Evolutionary conservation across 1,284 basidiomycete genomes (phyloP).

Genomic region (Athelia psychrophila): DNA sequence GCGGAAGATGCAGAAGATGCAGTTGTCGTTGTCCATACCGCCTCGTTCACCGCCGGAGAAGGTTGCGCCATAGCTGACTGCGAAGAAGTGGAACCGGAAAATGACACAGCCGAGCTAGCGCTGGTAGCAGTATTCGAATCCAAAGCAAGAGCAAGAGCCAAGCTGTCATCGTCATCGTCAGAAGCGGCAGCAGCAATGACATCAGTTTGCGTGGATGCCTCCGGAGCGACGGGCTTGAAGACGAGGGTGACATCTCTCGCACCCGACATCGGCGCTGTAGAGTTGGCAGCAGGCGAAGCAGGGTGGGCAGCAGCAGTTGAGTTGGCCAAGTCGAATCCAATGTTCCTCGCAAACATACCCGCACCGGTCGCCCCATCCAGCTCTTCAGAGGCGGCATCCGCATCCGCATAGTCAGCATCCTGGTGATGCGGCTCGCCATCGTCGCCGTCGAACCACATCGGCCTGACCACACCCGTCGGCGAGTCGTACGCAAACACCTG

Average conservation of each 20-base stretch:
- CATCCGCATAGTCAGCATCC: slow-evolving; percentile 1
- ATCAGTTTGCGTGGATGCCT: slow-evolving; percentile 19
- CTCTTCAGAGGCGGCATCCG: background rate
- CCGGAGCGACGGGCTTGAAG: slow-evolving; percentile 37
- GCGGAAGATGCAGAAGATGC: background rate
- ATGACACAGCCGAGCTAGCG: background rate
- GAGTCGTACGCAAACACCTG: slow-evolving; percentile 60
- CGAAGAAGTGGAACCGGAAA: background rate
- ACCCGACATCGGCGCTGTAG: slow-evolving; percentile 2
- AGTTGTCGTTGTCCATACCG: background rate
- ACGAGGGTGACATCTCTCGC: slow-evolving; percentile 40
- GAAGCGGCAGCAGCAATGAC: background rate
- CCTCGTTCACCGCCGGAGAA: background rate
- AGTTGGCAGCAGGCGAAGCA: background rate
- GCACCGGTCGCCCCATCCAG: background rate
- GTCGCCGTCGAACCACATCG: slow-evolving; percentile 43
- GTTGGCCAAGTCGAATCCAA: background rate
- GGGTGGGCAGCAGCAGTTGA: background rate
- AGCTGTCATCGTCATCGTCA: background rate
- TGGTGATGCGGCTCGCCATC: slow-evolving; percentile 11
- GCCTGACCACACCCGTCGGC: slow-evolving; percentile 44
- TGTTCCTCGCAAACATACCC: background rate
- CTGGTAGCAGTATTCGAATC: background rate
- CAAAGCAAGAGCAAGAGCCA: background rate
- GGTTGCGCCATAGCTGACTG: background rate